Conservation (phyloP, 2,329 filamentous ascomycete species). For the Tolypocladium guangdongense region DNA sequence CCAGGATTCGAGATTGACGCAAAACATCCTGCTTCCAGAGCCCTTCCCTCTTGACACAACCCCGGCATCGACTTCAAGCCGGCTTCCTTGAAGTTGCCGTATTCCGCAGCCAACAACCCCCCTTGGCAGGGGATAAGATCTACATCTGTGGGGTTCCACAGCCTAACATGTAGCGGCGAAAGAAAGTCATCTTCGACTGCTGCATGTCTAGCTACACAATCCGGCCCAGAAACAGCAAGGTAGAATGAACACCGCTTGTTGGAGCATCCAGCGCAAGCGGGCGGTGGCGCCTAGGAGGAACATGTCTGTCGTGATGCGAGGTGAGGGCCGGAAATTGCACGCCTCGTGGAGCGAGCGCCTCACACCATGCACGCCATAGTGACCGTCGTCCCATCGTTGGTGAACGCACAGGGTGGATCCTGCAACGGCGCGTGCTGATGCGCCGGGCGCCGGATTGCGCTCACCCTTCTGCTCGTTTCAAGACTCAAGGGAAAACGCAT, state of each 20-base stretch:
- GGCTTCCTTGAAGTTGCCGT: background rate
- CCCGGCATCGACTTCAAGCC: background rate
- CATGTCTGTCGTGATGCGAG: background rate
- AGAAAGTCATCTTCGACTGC: background rate
- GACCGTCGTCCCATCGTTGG: background rate
- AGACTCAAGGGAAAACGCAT: background rate
- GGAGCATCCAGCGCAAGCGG: background rate
- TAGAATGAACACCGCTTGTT: background rate
- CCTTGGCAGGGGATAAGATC: background rate
- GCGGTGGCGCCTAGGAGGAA: background rate
- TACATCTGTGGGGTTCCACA: background rate
- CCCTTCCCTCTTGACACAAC: background rate
- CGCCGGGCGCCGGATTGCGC: background rate
- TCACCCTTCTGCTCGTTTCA: background rate
- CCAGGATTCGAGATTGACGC: background rate
- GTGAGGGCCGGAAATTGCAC: background rate
- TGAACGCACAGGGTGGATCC: background rate
- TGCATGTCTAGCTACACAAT: background rate
- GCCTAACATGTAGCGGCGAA: too few species aligned
- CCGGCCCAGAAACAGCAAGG: background rate
- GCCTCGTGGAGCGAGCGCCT: background rate
- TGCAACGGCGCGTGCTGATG: background rate
- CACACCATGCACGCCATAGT: background rate
- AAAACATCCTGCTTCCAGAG: background rate
- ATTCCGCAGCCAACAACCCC: background rate